These are phyloP conservation scores for Alternaria longipes DNA, from an alignment of 2,329 filamentous ascomycete genomes.

Conservation along the genomic window DNA sequence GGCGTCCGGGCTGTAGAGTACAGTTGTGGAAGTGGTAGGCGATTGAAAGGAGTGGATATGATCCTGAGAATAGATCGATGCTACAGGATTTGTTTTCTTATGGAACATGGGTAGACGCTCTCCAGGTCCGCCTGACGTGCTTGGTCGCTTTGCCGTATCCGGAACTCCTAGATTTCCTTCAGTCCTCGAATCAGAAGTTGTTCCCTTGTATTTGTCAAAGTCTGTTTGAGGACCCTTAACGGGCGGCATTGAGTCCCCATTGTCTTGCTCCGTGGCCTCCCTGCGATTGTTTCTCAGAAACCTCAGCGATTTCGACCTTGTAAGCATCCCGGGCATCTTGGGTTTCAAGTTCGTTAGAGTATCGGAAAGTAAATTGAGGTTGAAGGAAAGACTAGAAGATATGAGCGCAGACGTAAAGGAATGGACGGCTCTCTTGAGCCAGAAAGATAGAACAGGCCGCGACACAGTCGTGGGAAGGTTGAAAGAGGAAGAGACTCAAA, in stretches of 20 bases:
- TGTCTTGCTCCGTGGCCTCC: constrained; percentile 40
- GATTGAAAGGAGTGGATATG: constrained; percentile 40
- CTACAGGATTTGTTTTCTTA: constrained; percentile 45
- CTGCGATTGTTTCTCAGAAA: constrained; percentile 47
- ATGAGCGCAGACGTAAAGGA: constrained; percentile 42
- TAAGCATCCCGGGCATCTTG: constrained; percentile 48
- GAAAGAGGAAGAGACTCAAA: constrained; percentile 30
- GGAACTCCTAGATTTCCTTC: constrained; percentile 39
- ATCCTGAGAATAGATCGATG: constrained; percentile 35
- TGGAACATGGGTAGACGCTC: constrained; percentile 48
- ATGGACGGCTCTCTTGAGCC: constrained; percentile 53
- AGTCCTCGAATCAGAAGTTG: constrained; percentile 37
- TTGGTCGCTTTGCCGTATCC: constrained; percentile 45
- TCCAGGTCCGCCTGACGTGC: constrained; percentile 46
- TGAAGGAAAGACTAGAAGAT: constrained; percentile 33
- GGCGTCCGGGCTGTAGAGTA: constrained; percentile 44
- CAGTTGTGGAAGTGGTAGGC: constrained; percentile 40
- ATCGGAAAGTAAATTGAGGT: constrained; percentile 37
- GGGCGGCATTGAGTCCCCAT: constrained; percentile 35
- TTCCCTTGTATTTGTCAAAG: constrained; percentile 45
- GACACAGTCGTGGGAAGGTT: constrained; percentile 28
- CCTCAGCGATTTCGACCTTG: constrained; percentile 50
- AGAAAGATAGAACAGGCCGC: constrained; percentile 32
- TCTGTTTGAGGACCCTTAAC: constrained; percentile 34
- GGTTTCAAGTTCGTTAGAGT: constrained; percentile 49